Evolutionary conservation across 257 asterid genomes (phyloP).

Genomic region (Linderniella brevidens): DNA sequence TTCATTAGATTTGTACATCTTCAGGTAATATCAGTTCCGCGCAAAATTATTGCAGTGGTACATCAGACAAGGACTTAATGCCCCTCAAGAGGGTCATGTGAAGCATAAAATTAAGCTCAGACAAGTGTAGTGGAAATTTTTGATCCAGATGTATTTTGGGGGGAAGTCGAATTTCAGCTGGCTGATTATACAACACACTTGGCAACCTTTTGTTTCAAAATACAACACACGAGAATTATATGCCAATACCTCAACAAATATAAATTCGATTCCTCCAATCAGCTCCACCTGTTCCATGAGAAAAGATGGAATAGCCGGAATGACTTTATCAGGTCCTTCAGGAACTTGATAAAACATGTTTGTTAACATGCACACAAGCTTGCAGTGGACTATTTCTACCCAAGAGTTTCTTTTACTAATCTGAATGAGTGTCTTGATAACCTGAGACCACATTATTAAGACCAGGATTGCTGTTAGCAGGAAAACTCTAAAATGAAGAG

Average conservation of each 20-base stretch:
- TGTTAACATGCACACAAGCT: slow-evolving; percentile 87
- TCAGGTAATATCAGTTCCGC: too few relatives aligned
- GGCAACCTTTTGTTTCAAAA: too few relatives aligned
- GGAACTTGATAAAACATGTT: slow-evolving; percentile 78
- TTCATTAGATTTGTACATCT: neutral
- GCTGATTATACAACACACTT: slow-evolving; percentile 1
- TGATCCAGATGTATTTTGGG: too few relatives aligned
- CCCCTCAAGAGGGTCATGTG: too few relatives aligned
- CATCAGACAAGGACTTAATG: neutral
- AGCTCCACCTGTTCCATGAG: slow-evolving; percentile 78
- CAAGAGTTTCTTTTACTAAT: slow-evolving; percentile 81
- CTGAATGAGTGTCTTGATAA: slow-evolving; percentile 61
- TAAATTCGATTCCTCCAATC: slow-evolving; percentile 89
- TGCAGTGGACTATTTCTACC: slow-evolving; percentile 94
- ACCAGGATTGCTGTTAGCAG: neutral
- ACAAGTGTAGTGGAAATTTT: too few relatives aligned
- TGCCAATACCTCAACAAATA: slow-evolving; percentile 70
- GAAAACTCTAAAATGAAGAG: slow-evolving; percentile 2
- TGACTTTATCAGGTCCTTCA: slow-evolving; percentile 47
- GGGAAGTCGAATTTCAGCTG: slow-evolving; percentile 1
- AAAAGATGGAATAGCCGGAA: slow-evolving; percentile 53
- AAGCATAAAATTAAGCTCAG: too few relatives aligned
- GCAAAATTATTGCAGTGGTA: neutral
- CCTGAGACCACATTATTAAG: slow-evolving; percentile 35
- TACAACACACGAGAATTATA: slow-evolving; percentile 2